Evolutionary conservation across 2,329 filamentous ascomycete genomes (phyloP).

Genomic region (Colletotrichum sansevieriae): DNA sequence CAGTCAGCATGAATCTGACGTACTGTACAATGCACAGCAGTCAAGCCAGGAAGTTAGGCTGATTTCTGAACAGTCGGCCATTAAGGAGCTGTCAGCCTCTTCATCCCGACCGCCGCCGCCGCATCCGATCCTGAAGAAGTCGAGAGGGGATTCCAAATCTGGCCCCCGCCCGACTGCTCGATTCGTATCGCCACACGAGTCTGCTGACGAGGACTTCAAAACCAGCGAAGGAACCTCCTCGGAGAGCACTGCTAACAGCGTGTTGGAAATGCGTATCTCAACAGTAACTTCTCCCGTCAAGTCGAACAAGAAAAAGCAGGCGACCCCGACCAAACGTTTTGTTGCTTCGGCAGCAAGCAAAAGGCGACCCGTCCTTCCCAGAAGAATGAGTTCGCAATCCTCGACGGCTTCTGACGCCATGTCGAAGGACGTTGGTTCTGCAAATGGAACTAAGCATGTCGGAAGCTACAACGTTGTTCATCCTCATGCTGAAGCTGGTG

Average conservation of each 20-base stretch:
- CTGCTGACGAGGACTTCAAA: conserved; percentile 57
- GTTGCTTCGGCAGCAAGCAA: conserved; percentile 59
- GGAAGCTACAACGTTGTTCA: conserved; percentile 45
- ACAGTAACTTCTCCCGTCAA: conserved; percentile 46
- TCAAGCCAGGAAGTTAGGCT: conserved; percentile 30
- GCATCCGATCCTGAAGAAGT: conserved; percentile 73
- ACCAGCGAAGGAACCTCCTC: conserved; percentile 55
- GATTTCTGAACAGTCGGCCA: conserved; percentile 43
- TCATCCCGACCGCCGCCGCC: conserved; percentile 62
- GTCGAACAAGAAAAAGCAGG: conserved; percentile 47
- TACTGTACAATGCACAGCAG: conserved; percentile 34
- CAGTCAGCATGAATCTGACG: conserved; percentile 41
- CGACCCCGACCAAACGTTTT: conserved; percentile 53
- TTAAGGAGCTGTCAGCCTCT: conserved; percentile 51
- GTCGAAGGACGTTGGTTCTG: conserved; percentile 49
- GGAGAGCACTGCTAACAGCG: conserved; percentile 53
- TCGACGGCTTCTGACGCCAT: conserved; percentile 52
- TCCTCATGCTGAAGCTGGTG: conserved; percentile 47
- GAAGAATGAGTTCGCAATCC: conserved; percentile 63
- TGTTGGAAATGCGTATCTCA: conserved; percentile 47
- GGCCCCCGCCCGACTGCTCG: conserved; percentile 71
- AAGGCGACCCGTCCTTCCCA: conserved; percentile 60
- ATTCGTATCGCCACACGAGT: conserved; percentile 68
- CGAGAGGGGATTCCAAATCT: conserved; percentile 64
- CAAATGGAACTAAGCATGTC: conserved; percentile 44